Base-by-base conservation (phyloP, 331 rosid species). In the Malus hybrid region DNA sequence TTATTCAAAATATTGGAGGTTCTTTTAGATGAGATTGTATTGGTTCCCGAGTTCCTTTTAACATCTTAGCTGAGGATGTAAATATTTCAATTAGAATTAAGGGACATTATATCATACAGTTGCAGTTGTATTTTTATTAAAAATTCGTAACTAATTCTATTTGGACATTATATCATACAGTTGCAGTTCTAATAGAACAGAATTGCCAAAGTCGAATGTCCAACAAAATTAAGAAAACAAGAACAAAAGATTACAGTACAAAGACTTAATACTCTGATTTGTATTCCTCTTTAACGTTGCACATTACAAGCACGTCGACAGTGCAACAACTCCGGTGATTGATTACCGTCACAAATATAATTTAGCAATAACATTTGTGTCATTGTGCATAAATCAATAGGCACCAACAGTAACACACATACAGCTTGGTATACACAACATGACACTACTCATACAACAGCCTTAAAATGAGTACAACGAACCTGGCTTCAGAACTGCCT, bases 401-500 rank as follows among this genome's bases (percentile, higher is more conserved):
- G 60, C 28, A 36, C 34, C 28, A 53, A 55, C 42, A 65, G 44
- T 36, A 60, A 28, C 28, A 53, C 44, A 30, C 74, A 61, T 48
- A 39, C 50, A 6, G 77, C 42, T 70, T 20, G 69, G 48, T 19
- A 63, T 22, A 42, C 58, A 63, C 26, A 52, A 29, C 2, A 71
- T 8, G 42, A 55, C 52, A 53, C 14, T 6, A 24, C 65, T 28
- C 16, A 57, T 11, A 55, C 61, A 55, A 53, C 48, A 36, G 48
- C 71, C 16, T 20, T 11, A 50, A 11, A 64, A 18, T 5, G 77
- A 66, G 8, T 32, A 34, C 63, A 57, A 57, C 66, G 19, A 75
- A 33, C 72, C 57, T 55, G 72, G 76, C 78, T 68, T 71, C 57
- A 73, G 62, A 73, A 70, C 67, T 22, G 77, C 56, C 75, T 62